Evolutionary conservation across 2,329 filamentous ascomycete species (phyloP), one percentile per base, ranked within the genome.

Genomic region (Calonectria crousiana): DNA sequence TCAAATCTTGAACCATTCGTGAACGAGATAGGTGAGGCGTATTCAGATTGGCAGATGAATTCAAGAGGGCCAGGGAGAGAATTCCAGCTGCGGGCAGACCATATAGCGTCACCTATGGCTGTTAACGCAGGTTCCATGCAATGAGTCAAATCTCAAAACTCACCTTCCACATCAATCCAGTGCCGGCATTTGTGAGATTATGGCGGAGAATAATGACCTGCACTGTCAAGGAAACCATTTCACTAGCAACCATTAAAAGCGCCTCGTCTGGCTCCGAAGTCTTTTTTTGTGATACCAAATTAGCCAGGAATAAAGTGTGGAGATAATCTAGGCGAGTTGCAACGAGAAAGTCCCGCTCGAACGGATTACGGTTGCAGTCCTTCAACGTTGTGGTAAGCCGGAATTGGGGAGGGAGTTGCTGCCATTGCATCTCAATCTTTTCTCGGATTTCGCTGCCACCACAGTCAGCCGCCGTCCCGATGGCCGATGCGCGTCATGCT

Each of bases 81-180:
- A 76, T 67, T 0, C 76, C 76, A 10, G 74, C 74, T 6, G 76
- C 76, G 16, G 76, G 72, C 1, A 77, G 66, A 16, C 76, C 76
- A 32, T 72, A 77, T 18, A 75, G 68, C 1, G 74, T 71, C 30
- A 77, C 70, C 76, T 77, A n/a, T 28, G 8, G 2, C 16, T 41
- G 56, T 62, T 20, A 62, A 41, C 14, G 2, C 3, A 28, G 23
- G 13, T 28, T 28, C 14, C 8, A 3, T 1, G 26, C 41, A 0
- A 0, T 6, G 8, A 28, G 13, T n/a, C 44, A 9, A 9, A n/a
- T 5, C 8, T 6, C 11, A 58, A 8, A 20, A 44, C 47, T 56
- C 8, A 72, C 76, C 72, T 75, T 77, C 76, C 76, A 77, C n/a
- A 76, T 70, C 3, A 77, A 58, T 18, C 49, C 69, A 3, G 72